Conservation (phyloP, 176 grass and related monocot species). For the Microstegium vimineum region DNA sequence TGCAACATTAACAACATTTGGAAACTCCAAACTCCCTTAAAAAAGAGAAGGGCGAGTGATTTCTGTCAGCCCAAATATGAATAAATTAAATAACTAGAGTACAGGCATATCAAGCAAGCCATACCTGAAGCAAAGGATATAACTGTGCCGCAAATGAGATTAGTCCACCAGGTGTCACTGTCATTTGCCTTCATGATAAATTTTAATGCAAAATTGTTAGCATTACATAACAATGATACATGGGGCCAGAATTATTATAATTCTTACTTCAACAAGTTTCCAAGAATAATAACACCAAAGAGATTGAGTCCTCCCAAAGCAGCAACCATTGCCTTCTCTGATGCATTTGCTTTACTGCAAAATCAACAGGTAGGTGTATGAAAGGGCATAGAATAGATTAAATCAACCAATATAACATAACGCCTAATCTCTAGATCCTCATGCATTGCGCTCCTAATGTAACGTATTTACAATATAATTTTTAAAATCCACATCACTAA, state of each 20-base stretch:
- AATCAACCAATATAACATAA: conserved; percentile 23
- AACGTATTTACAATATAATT: background rate
- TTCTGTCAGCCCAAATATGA: background rate
- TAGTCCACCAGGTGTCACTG: conserved; percentile 63
- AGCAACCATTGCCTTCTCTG: conserved; percentile 86
- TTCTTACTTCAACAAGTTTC: conserved; percentile 84
- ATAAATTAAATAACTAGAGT: conserved; percentile 1
- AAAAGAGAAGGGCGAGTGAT: conserved; percentile 2
- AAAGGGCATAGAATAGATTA: conserved; percentile 10
- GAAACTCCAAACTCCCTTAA: conserved; percentile 3
- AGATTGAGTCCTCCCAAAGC: conserved; percentile 94
- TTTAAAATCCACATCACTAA: background rate
- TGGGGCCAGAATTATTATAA: conserved; percentile 21
- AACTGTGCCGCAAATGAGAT: conserved; percentile 73
- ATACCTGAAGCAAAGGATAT: conserved; percentile 90
- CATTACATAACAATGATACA: conserved; percentile 12
- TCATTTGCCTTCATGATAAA: conserved; percentile 69
- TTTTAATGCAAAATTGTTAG: conserved; percentile 31
- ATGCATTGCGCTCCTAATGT: conserved; percentile 1
- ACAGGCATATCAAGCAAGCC: conserved; percentile 5
- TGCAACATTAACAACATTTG: conserved; percentile 16
- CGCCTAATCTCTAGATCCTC: background rate
- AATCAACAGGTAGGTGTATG: conserved; percentile 21
- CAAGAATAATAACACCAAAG: conserved; percentile 87
- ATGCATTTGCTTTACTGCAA: conserved; percentile 77